Base-by-base conservation (phyloP, 1,284 basidiomycete genomes). In the Tausonia pullulans region DNA sequence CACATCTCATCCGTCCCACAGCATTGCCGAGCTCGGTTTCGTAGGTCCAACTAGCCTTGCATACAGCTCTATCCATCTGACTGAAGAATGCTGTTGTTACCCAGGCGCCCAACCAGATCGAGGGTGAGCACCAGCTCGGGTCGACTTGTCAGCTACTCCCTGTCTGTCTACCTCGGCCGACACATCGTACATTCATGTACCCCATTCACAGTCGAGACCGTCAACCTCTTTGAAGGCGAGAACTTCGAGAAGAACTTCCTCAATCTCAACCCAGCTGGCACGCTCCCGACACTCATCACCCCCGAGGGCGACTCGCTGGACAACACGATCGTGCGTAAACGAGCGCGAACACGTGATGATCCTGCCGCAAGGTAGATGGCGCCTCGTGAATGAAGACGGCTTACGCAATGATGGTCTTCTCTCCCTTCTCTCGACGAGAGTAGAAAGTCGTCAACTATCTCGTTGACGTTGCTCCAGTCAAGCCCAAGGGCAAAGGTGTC, bases 221-320 rank as follows among this genome's bases (percentile, higher is more conserved):
- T 49, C 45, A 44, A 49, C 45, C 54, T 60, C 40, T 58, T 64
- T 40, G 74, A 83, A 65, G 84, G 83, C 49, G 81, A 80, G 68
- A 87, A 87, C 75, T 86, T 87, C 69, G 74, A 76, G 49, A 84
- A 84, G 9, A 74, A 78, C 7, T 85, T 81, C 73, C 69, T 85
- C 64, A 79, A 80, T 69, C 73, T 84, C 68, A 84, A 83, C 72
- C 78, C 80, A 4, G 72, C 78, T 49, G 84, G 75, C 5, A 85
- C 83, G 1, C 72, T 86, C 13, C 84, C 84, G 43, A 80, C 80
- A 0, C 76, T 86, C 49, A 74, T 78, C 56, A 74, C 73, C 5
- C 53, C 69, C 7, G 76, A 77, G 52, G 80, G 79, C 14, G 73
- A 81, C 69, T 71, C 72, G 40, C 82, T 79, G 70, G 79, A 76